phyloP scores from a whole-genome alignment of 345 rosid genomes.

The Pistacia vera region DNA sequence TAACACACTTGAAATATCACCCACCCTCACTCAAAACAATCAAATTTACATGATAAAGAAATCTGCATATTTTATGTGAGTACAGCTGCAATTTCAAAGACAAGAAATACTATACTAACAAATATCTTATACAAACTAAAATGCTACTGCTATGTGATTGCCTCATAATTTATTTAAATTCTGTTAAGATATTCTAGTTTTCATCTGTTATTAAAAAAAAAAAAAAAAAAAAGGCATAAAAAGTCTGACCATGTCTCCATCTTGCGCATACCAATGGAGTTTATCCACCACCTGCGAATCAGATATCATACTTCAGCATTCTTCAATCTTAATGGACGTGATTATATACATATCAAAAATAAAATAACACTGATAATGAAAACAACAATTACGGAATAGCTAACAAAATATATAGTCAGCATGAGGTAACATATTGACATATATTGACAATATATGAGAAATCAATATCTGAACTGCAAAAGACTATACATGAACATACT shows the following conservation, averaged over 20 bases:
- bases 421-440: background rate
- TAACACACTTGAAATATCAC: background rate
- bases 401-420: background rate
- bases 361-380: background rate
- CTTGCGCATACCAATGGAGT: slow-evolving; percentile 80
- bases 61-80: background rate
- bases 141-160: too few species aligned
- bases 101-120: background rate
- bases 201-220: too few species aligned
- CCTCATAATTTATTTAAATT: too few species aligned
- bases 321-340: background rate
- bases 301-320: slow-evolving; percentile 15
- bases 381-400: background rate
- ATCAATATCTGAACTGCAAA: background rate
- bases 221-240: background rate
- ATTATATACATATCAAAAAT: background rate
- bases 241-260: slow-evolving; percentile 84
- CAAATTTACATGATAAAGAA: background rate
- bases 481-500: background rate
- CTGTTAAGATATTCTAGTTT: too few species aligned
- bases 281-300: slow-evolving; percentile 76
- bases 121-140: too few species aligned
- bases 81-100: background rate
- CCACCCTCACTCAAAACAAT: background rate
- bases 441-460: background rate